These are phyloP conservation scores for Gossypium trilobum DNA, from an alignment of 441 rosid species.

Conservation along the genomic window DNA sequence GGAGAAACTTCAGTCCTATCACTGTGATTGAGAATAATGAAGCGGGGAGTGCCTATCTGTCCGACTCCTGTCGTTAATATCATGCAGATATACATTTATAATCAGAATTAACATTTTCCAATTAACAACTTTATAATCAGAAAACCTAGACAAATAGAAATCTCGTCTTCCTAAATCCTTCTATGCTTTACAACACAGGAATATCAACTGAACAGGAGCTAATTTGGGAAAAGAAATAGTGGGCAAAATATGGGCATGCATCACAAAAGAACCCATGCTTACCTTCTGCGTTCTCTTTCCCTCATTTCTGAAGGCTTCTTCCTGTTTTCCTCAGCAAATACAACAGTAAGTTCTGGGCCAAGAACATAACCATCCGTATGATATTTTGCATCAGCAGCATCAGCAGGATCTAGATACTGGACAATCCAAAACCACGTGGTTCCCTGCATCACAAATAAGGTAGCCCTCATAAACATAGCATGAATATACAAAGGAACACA, in stretches of 20 bases:
- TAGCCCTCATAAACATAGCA: constrained; percentile 1
- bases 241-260: neutral
- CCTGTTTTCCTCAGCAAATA: constrained; percentile 65
- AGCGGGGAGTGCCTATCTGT: constrained; percentile 22
- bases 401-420: constrained; percentile 49
- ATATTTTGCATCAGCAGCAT: constrained; percentile 63
- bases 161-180: neutral
- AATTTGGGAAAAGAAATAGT: neutral
- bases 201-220: neutral
- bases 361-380: constrained; percentile 55
- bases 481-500: neutral
- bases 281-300: constrained; percentile 57
- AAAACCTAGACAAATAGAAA: neutral
- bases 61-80: neutral
- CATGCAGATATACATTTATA: neutral
- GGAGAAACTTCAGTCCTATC: constrained; percentile 34
- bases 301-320: constrained; percentile 71
- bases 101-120: neutral
- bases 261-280: neutral
- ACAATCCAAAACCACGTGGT: constrained; percentile 74
- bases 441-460: constrained; percentile 41
- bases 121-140: neutral
- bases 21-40: constrained; percentile 40
- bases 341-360: constrained; percentile 50
- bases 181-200: neutral